Percentiles rank a stretch among this genome's conserved stretches.
Evolutionary conservation across 108 stramenopile species (phyloP).

Genomic region (Aurantiochytrium sp.): DNA sequence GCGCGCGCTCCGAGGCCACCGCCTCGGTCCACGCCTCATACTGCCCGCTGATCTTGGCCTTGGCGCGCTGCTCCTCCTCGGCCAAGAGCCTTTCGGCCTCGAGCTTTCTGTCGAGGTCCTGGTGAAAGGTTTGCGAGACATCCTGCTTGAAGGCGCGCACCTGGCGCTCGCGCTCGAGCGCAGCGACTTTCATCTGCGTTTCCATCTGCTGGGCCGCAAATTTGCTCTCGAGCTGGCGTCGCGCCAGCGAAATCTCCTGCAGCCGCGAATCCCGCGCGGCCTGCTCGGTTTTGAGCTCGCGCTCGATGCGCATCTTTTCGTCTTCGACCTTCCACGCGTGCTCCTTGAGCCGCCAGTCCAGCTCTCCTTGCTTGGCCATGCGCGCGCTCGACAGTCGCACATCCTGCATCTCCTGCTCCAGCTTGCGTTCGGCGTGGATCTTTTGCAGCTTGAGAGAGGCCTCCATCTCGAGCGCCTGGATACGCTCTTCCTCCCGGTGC

Average conservation of each 20-base stretch:
- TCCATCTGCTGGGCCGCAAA: background rate
- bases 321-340: constrained; percentile 7
- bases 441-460: background rate
- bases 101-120: background rate
- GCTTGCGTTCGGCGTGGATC: background rate
- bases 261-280: background rate
- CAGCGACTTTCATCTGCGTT: background rate
- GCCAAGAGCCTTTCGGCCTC: background rate
- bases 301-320: background rate
- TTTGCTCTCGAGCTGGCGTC: background rate
- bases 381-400: background rate
- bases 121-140: background rate
- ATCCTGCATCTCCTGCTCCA: constrained; percentile 25
- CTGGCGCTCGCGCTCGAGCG: background rate
- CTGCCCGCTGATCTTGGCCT: background rate
- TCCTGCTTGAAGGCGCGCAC: background rate
- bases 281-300: constrained; percentile 3
- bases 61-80: background rate
- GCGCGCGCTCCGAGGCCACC: background rate
- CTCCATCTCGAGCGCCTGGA: background rate
- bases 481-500: background rate
- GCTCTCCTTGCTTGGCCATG: constrained; percentile 12
- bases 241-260: background rate
- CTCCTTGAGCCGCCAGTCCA: background rate
- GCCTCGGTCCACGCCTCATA: background rate